Conservation (phyloP, 306 rosid genomes). For the Cucurbita argyrosperma region DNA sequence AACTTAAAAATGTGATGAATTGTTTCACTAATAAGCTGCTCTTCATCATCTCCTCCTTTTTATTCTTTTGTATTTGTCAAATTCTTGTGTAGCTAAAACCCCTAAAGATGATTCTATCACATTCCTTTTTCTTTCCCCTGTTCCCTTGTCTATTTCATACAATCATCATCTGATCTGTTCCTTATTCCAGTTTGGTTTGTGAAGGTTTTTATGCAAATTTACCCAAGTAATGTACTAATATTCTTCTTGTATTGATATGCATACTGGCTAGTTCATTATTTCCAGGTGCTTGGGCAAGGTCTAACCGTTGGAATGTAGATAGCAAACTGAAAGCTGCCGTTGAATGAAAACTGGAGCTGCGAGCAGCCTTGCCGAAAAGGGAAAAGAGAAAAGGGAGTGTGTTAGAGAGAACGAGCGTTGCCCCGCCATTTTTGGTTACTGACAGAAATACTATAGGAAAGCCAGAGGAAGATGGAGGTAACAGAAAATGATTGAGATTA, state of each 20-base stretch:
- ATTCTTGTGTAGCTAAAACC: slow-evolving; percentile 1
- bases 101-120: background rate
- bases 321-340: background rate
- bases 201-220: background rate
- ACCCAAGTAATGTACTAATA: background rate
- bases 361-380: background rate
- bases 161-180: background rate
- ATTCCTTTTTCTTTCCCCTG: background rate
- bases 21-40: background rate
- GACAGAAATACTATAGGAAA: background rate
- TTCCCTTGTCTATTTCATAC: background rate
- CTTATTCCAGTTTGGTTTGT: background rate
- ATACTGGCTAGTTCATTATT: background rate
- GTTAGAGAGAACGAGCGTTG: background rate
- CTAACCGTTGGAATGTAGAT: background rate
- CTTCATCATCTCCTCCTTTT: background rate
- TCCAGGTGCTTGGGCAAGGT: background rate
- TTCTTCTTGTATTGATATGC: background rate
- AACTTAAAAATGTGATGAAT: background rate
- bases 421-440: background rate
- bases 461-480: background rate
- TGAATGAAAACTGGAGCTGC: background rate
- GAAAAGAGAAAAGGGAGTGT: background rate
- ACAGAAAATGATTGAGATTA: background rate
- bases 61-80: background rate